Evolutionary conservation across 2,329 filamentous ascomycete genomes (phyloP).

Genomic region (Bertia moriformis): DNA sequence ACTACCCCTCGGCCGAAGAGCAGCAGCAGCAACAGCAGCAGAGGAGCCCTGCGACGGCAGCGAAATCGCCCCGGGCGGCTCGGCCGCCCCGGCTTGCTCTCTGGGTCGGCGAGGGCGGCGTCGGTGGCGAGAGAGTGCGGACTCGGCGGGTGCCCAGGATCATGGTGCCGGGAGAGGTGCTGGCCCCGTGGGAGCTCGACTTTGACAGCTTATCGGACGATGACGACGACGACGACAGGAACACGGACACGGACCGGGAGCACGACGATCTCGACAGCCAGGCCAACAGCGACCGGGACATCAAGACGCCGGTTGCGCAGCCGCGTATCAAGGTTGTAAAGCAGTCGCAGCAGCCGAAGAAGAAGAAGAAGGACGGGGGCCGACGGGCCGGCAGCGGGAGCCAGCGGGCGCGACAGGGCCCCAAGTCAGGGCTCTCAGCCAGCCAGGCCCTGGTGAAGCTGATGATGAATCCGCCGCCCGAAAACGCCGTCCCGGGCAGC

Average conservation of each 20-base stretch:
- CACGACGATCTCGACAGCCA: conserved; percentile 22
- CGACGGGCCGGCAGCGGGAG: not conserved
- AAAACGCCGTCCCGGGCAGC: conserved; percentile 42
- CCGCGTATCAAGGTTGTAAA: conserved; percentile 25
- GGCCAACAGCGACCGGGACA: no score
- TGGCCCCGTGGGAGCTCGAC: conserved; percentile 50
- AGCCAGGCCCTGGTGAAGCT: conserved; percentile 11
- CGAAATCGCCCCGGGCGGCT: conserved; percentile 36
- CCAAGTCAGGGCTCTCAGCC: no score
- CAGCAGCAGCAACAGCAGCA: conserved; percentile 23
- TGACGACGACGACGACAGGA: conserved; percentile 21
- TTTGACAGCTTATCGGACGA: conserved; percentile 34
- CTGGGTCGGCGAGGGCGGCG: conserved; percentile 23
- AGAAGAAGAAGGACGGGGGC: conserved; percentile 5
- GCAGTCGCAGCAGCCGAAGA: not conserved
- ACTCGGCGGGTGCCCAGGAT: conserved; percentile 37
- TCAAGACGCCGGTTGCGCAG: not conserved
- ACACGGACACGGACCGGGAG: conserved; percentile 36
- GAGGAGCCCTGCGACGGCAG: conserved; percentile 30
- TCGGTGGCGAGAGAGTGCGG: conserved; percentile 27
- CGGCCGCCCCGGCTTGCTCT: conserved; percentile 30
- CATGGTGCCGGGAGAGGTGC: conserved; percentile 50
- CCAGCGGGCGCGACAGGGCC: conserved; percentile 9
- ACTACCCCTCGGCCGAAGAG: conserved; percentile 33
- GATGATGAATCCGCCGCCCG: conserved; percentile 39